phyloP scores from a whole-genome alignment of 2,329 filamentous ascomycete genomes.

The Arthroderma uncinatum region DNA sequence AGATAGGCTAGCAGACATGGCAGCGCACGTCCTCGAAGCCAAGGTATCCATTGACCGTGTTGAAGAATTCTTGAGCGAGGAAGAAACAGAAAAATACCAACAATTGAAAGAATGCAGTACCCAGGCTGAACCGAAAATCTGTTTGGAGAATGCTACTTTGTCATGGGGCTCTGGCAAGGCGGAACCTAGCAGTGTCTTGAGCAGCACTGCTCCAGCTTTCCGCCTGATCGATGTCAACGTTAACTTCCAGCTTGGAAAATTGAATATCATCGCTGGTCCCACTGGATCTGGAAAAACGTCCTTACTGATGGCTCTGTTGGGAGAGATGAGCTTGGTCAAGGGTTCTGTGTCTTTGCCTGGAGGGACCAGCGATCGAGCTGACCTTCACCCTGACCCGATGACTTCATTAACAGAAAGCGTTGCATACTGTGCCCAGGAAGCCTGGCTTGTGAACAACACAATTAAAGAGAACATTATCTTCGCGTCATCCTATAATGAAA shows the following conservation, averaged over 20 bases:
- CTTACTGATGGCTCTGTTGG: slow-evolving; percentile 85
- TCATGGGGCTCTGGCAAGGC: slow-evolving; percentile 63
- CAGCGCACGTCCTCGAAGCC: slow-evolving; percentile 93
- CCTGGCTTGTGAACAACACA: slow-evolving; percentile 91
- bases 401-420: slow-evolving; percentile 84
- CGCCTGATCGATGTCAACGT: slow-evolving; percentile 73
- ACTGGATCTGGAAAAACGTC: slow-evolving; percentile 96
- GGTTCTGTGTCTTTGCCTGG: slow-evolving; percentile 79
- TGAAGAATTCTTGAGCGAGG: slow-evolving; percentile 83
- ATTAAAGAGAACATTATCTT: slow-evolving; percentile 96
- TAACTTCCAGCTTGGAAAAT: slow-evolving; percentile 69
- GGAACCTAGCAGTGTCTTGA: slow-evolving; percentile 40
- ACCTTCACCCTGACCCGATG: slow-evolving; percentile 66
- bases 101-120: slow-evolving; percentile 64
- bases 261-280: slow-evolving; percentile 86
- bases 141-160: slow-evolving; percentile 73
- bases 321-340: slow-evolving; percentile 81
- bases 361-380: slow-evolving; percentile 65
- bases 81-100: slow-evolving; percentile 89
- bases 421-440: slow-evolving; percentile 91
- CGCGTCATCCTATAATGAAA: slow-evolving; percentile 65
- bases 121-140: slow-evolving; percentile 62
- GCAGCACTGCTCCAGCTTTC: slow-evolving; percentile 50
- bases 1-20: slow-evolving; percentile 96
- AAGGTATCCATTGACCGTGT: slow-evolving; percentile 96